Base-by-base conservation (phyloP, 805 yeast genomes). In the Hanseniaspora jakobsenii region DNA sequence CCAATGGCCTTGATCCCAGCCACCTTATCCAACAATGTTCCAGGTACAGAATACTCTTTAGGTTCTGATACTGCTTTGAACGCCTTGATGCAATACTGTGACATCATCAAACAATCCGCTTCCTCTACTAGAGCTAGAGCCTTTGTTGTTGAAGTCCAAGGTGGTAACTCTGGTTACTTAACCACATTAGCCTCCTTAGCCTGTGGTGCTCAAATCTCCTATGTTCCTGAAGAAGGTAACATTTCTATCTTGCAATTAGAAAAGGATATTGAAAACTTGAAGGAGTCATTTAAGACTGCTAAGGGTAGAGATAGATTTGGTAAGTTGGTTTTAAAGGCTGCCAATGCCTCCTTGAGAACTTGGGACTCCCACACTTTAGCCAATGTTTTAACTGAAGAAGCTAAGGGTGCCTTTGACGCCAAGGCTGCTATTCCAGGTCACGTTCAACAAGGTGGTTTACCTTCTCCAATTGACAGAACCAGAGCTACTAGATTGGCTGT, bases 341-440 rank as follows among this genome's bases (percentile, higher is more conserved):
- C 73, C 51, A 72, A 75, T 53, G 87, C 95, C 1, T 82, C 94
- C 2, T 23, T 42, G 14, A 66, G 72, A 38, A 84, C 86, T 14
- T 83, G 82, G 65, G 73, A 86, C 14, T 81, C 96, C 6, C 77
- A 82, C 51, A 69, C 77, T 22, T 71, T 91, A 55, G 85, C 95
- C 13, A 78, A 82, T 49, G 83, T 91, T 47, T 79, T 89, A 54
- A 76, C 77, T 49, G 81, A 81, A 56, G 87, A 84, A 55, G 78
- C 86, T 28, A 63, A 71, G 30, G 83, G 81, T 38, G 71, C 70
- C 52, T 91, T 83, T 59, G 96, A 87, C 55, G 81, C 91, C 14
- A 79, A 93, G 61, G 86, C 95, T 4, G 97, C 97, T 13, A 76
- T 87, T 49, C 98, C 98, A 22, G 98, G 98, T 24, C 97, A 89